Percentiles rank a stretch among this genome's conserved stretches.
Conservation (phyloP, 2,329 filamentous ascomycete species). For the Camillea tinctor region DNA sequence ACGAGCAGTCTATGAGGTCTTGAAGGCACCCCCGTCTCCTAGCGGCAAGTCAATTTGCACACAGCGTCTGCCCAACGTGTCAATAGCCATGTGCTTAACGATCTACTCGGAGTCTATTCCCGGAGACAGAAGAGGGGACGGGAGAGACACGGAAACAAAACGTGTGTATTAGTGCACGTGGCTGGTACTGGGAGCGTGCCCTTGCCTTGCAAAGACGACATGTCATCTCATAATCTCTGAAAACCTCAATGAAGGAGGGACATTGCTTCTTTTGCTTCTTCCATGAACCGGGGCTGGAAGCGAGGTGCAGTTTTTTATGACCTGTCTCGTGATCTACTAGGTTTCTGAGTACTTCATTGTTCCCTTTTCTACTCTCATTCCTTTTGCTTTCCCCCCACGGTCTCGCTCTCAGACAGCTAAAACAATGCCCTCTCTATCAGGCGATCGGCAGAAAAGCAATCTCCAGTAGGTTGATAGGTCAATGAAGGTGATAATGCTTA, state of each 20-base stretch:
- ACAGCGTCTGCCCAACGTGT: neutral
- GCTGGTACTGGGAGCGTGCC: neutral
- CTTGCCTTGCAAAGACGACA: slow-evolving; percentile 1
- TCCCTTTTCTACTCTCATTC: neutral
- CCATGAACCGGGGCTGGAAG: slow-evolving; percentile 9
- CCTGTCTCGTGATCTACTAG: slow-evolving; percentile 5
- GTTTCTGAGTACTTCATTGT: neutral
- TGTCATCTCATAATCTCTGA: slow-evolving; percentile 5
- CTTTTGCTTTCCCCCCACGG: neutral
- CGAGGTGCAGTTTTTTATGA: slow-evolving; percentile 13
- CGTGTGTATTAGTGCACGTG: neutral
- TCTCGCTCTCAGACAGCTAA: neutral
- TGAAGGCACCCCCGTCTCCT: neutral
- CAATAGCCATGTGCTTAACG: neutral
- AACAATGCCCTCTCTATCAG: neutral
- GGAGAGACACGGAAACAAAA: neutral
- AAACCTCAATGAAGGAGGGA: neutral
- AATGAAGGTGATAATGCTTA: neutral
- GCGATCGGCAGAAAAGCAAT: neutral
- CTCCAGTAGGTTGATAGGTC: neutral
- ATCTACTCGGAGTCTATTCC: neutral
- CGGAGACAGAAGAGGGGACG: neutral
- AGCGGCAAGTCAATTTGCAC: neutral
- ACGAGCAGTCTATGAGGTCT: neutral
- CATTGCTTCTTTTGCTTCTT: slow-evolving; percentile 11